Evolutionary conservation across 2,329 filamentous ascomycete species (phyloP), one percentile per base, ranked within the genome.

Genomic region (Massarina eburnea): DNA sequence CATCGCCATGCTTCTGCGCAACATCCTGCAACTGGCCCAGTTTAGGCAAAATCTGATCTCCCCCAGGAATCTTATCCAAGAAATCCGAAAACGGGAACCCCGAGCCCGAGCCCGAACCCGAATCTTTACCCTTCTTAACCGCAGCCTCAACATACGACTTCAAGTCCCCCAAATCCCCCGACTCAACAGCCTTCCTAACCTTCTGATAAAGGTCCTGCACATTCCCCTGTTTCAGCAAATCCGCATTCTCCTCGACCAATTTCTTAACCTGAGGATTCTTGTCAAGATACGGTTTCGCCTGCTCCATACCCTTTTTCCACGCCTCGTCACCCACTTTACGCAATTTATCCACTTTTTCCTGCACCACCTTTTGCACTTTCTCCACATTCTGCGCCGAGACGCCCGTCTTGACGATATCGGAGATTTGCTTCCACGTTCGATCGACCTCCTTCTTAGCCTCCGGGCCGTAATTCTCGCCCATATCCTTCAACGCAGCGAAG

Each of bases 241-340:
- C 83, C 37, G 79, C 76, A 67, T 91, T 91, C 61, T 86, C 75
- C 73, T 89, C 85, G 1, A 91, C 64, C 0, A 89, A 67, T 68
- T 89, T 76, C 75, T 89, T 90, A 47, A 88, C 72, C 71, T 88
- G 76, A n/a, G 86, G 85, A 68, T 82, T 88, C 77, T 89, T 89
- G 56, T 90, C 86, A 1, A 91, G 77, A 48, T 83, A 80, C 0
- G 86, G 85, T 74, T 87, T 83, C 27, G 82, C 83, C 68, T 88
- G 76, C 70, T 90, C 83, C 37, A 88, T 62, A 0, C 81, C 85
- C 73, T 88, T 86, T 54, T 83, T 76, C 84, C 84, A 91, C 0
- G 83, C 82, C 68, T 89, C 78, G 32, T 90, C 85, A 18, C 85
- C 85, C 2, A 89, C 70, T 68, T 85, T 79, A 70, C 81, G 78